phyloP scores from a whole-genome alignment of 257 asterid species.

The Nemophila menziesii region DNA sequence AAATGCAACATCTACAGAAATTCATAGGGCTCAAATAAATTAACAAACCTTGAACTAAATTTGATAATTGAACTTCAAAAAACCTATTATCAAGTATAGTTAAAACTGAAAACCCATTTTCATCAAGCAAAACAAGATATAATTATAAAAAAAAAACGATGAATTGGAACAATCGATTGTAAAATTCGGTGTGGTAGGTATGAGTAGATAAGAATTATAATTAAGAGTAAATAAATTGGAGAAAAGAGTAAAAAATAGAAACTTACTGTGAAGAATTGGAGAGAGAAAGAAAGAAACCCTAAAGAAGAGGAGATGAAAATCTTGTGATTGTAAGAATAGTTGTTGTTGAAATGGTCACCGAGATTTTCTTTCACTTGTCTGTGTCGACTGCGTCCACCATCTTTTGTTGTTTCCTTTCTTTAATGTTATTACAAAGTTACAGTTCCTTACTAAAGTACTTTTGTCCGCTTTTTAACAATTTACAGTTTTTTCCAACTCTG shows the following conservation, averaged over 20 bases:
- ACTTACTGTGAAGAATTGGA: neutral
- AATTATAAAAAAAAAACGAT: too few species aligned
- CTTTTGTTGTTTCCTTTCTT: neutral
- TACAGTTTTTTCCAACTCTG: too few species aligned
- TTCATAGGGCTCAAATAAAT: neutral
- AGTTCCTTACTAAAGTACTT: too few species aligned
- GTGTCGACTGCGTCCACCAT: neutral
- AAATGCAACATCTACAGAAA: slow-evolving; percentile 7
- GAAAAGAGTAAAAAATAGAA: neutral
- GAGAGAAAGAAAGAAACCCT: slow-evolving; percentile 1
- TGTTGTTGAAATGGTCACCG: neutral
- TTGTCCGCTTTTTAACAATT: too few species aligned
- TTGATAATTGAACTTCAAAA: neutral
- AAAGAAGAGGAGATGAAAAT: slow-evolving; percentile 4
- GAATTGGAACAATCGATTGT: neutral
- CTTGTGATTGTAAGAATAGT: neutral
- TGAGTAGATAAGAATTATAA: neutral
- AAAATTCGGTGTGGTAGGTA: neutral
- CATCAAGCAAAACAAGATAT: neutral
- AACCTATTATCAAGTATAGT: neutral
- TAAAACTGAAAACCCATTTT: neutral
- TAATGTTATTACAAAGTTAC: neutral
- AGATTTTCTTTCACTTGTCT: neutral
- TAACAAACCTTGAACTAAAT: neutral
- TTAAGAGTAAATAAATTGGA: neutral